These are phyloP conservation scores for Aciculosporium take DNA, from an alignment of 2,329 filamentous ascomycete species.

Conservation along the genomic window DNA sequence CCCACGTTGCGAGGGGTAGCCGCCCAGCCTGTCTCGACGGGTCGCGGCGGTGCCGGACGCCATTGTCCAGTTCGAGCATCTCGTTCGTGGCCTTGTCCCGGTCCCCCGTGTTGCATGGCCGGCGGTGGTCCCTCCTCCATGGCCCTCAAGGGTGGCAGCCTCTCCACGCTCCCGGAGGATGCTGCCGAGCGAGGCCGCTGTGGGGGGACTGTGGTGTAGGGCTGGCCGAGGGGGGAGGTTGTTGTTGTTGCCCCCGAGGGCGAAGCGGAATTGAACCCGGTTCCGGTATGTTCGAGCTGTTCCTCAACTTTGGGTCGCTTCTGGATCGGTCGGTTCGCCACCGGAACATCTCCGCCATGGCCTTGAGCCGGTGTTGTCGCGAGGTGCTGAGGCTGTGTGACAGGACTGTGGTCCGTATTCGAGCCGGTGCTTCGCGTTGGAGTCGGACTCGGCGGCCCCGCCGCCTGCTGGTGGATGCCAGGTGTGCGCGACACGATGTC, in stretches of 20 bases:
- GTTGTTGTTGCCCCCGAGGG: slow-evolving; percentile 26
- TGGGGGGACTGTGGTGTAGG: slow-evolving; percentile 20
- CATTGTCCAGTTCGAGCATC: slow-evolving; percentile 23
- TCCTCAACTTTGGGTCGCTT: slow-evolving; percentile 27
- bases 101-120: slow-evolving; percentile 8
- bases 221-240: slow-evolving; percentile 26
- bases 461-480: slow-evolving; percentile 37
- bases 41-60: slow-evolving; percentile 18
- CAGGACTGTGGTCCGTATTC: slow-evolving; percentile 24
- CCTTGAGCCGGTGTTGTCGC: slow-evolving; percentile 16
- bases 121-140: slow-evolving; percentile 25
- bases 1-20: slow-evolving; percentile 15
- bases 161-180: slow-evolving; percentile 25
- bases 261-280: slow-evolving; percentile 23
- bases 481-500: slow-evolving; percentile 49
- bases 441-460: slow-evolving; percentile 36
- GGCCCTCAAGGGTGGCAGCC: slow-evolving; percentile 32
- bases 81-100: slow-evolving; percentile 20
- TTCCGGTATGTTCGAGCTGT: slow-evolving; percentile 26
- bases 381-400: slow-evolving; percentile 15
- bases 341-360: slow-evolving; percentile 28
- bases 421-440: slow-evolving; percentile 22
- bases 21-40: slow-evolving; percentile 23
- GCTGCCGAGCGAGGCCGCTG: slow-evolving; percentile 24
- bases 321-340: slow-evolving; percentile 31